These are phyloP conservation scores for Tardiomyces depauwii DNA, from an alignment of 1,139 yeast genomes.

Conservation along the genomic window DNA sequence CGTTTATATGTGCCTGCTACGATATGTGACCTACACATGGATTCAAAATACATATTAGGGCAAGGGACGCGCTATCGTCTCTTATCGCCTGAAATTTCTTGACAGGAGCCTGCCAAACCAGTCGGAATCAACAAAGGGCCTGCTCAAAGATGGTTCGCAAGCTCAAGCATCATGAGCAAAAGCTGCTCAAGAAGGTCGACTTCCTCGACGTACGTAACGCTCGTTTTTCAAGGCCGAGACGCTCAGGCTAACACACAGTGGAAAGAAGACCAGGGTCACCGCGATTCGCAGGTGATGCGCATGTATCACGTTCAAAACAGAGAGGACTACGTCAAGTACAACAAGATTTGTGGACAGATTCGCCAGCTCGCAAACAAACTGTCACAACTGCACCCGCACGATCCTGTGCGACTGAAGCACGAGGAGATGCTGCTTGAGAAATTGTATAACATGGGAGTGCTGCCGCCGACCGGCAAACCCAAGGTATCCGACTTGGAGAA, in stretches of 20 bases:
- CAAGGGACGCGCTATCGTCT: too few relatives aligned
- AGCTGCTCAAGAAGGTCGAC: conserved; percentile 88
- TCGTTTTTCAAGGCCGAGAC: conserved; percentile 7
- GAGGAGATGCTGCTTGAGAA: conserved; percentile 82
- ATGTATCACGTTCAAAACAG: conserved; percentile 87
- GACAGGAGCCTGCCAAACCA: too few relatives aligned
- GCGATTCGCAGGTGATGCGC: conserved; percentile 88
- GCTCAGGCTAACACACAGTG: conserved; percentile 29
- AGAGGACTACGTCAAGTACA: conserved; percentile 92
- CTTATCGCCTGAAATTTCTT: too few relatives aligned
- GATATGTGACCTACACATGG: too few relatives aligned
- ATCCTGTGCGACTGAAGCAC: conserved; percentile 76
- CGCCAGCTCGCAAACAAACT: conserved; percentile 78
- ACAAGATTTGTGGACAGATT: conserved; percentile 82
- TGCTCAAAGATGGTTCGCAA: conserved; percentile 62
- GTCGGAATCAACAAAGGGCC: neutral
- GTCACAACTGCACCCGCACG: conserved; percentile 74
- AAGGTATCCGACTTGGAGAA: conserved; percentile 91
- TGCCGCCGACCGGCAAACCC: conserved; percentile 41
- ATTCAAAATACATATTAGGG: too few relatives aligned
- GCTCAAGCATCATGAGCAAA: conserved; percentile 90
- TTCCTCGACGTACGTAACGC: conserved; percentile 47
- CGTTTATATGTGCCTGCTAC: too few relatives aligned
- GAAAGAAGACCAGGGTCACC: conserved; percentile 93
- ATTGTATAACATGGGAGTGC: conserved; percentile 75